Evolutionary conservation across 805 yeast species (phyloP).

Genomic region (Kodamaea sagamina): DNA sequence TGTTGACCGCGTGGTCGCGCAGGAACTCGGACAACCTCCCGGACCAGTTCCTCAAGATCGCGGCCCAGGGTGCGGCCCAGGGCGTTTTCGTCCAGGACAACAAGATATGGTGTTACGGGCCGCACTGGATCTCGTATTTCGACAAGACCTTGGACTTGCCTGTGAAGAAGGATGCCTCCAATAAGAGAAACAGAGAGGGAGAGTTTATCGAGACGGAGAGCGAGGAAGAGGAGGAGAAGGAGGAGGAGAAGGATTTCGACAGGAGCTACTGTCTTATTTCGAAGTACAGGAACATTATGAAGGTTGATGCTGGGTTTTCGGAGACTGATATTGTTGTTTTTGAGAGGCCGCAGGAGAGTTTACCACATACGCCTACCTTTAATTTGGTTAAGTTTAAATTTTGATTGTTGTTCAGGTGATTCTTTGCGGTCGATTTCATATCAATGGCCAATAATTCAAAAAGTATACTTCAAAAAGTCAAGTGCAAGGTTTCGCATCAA

Average conservation of each 20-base stretch:
- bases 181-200: slow-evolving; percentile 49
- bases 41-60: slow-evolving; percentile 47
- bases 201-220: slow-evolving; percentile 35
- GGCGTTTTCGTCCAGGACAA: slow-evolving; percentile 62
- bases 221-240: slow-evolving; percentile 28
- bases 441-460: too few relatives aligned
- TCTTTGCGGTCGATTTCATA: too few relatives aligned
- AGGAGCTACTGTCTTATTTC: slow-evolving; percentile 72
- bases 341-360: slow-evolving; percentile 69
- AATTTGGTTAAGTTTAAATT: slow-evolving; percentile 56
- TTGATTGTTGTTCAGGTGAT: too few relatives aligned
- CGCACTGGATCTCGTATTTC: slow-evolving; percentile 75
- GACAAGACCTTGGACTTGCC: slow-evolving; percentile 65
- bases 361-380: slow-evolving; percentile 64
- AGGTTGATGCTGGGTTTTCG: slow-evolving; percentile 53
- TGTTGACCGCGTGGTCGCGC: slow-evolving; percentile 77
- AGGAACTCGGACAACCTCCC: slow-evolving; percentile 77
- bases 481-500: too few relatives aligned
- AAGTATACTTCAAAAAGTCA: too few relatives aligned
- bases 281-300: slow-evolving; percentile 72
- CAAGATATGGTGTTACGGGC: slow-evolving; percentile 84
- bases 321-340: slow-evolving; percentile 57
- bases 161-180: slow-evolving; percentile 31
- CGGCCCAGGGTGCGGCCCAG: slow-evolving; percentile 64
- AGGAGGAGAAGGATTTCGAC: slow-evolving; percentile 18